These are phyloP conservation scores for Zanthoxylum bungeanum DNA, from an alignment of 345 rosid species.

Conservation along the genomic window DNA sequence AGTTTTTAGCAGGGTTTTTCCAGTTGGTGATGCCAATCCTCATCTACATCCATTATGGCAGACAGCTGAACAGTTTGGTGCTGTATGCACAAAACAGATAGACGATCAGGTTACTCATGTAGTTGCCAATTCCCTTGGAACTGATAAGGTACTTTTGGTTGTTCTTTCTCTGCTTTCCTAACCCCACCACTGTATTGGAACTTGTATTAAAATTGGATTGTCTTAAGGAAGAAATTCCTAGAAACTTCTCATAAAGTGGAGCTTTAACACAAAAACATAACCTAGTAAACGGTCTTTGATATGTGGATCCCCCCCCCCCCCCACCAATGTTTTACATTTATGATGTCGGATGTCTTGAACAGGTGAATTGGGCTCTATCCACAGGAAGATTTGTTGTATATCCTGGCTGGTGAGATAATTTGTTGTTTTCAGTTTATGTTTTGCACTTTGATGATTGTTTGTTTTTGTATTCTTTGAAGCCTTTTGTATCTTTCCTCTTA, in stretches of 20 bases:
- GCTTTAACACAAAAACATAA: not conserved
- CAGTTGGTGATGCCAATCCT: conserved; percentile 92
- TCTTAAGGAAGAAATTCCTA: not conserved
- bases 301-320: too few species aligned
- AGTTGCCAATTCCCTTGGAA: conserved; percentile 91
- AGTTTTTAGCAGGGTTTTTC: conserved; percentile 89
- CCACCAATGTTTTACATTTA: too few species aligned
- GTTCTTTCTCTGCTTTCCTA: not conserved
- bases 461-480: not conserved
- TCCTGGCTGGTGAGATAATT: conserved; percentile 87
- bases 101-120: conserved; percentile 97
- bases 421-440: not conserved
- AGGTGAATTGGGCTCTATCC: conserved; percentile 94
- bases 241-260: not conserved
- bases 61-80: conserved; percentile 98
- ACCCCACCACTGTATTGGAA: not conserved
- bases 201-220: not conserved
- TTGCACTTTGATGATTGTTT: conserved; percentile 1
- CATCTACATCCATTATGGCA: conserved; percentile 96
- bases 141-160: conserved; percentile 72
- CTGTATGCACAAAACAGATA: conserved; percentile 79
- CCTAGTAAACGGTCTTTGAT: not conserved
- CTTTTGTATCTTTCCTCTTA: not conserved
- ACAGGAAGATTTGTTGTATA: conserved; percentile 82
- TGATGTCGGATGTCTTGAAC: conserved; percentile 30